Evolutionary conservation across 2,329 filamentous ascomycete genomes (phyloP).

Genomic region (Penicillium hordei): DNA sequence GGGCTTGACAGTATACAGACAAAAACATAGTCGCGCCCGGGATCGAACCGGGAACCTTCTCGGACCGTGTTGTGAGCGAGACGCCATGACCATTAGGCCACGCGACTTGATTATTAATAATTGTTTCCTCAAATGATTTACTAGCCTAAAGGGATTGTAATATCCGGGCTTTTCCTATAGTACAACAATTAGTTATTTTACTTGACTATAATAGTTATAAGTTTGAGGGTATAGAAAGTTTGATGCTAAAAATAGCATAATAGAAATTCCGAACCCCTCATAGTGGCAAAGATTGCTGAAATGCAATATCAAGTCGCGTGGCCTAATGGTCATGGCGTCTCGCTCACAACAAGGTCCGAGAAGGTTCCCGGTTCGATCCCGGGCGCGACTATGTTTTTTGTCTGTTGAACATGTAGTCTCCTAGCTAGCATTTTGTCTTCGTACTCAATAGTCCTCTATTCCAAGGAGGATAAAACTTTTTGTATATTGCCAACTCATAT

Average conservation of each 20-base stretch:
- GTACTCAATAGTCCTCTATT: background rate
- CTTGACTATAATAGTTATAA: too few relatives aligned
- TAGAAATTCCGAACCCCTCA: too few relatives aligned
- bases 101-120: background rate
- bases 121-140: too few relatives aligned
- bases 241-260: too few relatives aligned
- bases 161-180: too few relatives aligned
- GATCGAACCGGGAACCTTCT: background rate
- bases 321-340: background rate
- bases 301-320: background rate
- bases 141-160: too few relatives aligned
- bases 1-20: too few relatives aligned
- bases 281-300: too few relatives aligned
- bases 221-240: too few relatives aligned
- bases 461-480: background rate
- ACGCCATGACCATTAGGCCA: background rate
- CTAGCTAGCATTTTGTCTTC: too few relatives aligned
- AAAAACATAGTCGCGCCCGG: background rate
- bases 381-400: background rate
- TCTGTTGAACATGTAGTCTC: too few relatives aligned
- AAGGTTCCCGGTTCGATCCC: background rate
- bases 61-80: background rate
- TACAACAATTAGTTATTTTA: too few relatives aligned
- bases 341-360: background rate
- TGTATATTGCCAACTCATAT: background rate